Evolutionary conservation across 257 asterid genomes (phyloP), one percentile per base, ranked within the genome.

Genomic region (Parsonsia alboflavescens): DNA sequence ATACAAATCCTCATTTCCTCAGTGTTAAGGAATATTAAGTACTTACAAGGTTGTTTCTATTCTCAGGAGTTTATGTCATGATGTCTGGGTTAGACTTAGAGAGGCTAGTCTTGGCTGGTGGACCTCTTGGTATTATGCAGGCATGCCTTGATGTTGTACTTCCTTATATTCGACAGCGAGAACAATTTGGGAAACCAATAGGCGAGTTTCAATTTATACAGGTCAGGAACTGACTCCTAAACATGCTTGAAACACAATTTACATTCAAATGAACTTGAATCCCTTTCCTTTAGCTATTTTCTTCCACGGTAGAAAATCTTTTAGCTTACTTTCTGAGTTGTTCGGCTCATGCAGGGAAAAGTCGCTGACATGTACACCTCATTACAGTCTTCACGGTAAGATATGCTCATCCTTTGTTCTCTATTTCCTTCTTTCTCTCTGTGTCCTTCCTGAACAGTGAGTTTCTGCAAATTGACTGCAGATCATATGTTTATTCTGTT

Each of bases 101-200:
- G 88, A 95, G 99, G 79, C 96, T 95, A 28, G 99, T 95, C 77
- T 86, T 92, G 83, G 93, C 99, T 56, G 91, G 90, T 15, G 98
- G 99, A 45, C 99, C 99, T 58, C 85, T 95, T 72, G 99, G 99
- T 79, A 77, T 95, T 70, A 95, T 95, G 99, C 99, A 92, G 78
- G 93, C 98, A 44, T 95, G 91, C 79, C 98, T 95, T 36, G 99
- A 95, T 82, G 93, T 83, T 64, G 97, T 88, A 79, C 96, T 95
- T 71, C 99, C 99, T 28, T 95, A 95, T 75, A 82, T 91, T 73
- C 88, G 87, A 79, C 98, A 95, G 70, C 74, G 97, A 24, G 98
- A 92, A 78, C 99, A 95, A 82, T 95, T 95, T 79, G 97, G 99
- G 41, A 79, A 77, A 70, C 96, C 99, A 17, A 95, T 95, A 69